Percentiles rank a stretch among this genome's conserved stretches.
These are phyloP conservation scores for Naematelia aurantialba DNA, from an alignment of 768 basidiomycete genomes.

Conservation along the genomic window DNA sequence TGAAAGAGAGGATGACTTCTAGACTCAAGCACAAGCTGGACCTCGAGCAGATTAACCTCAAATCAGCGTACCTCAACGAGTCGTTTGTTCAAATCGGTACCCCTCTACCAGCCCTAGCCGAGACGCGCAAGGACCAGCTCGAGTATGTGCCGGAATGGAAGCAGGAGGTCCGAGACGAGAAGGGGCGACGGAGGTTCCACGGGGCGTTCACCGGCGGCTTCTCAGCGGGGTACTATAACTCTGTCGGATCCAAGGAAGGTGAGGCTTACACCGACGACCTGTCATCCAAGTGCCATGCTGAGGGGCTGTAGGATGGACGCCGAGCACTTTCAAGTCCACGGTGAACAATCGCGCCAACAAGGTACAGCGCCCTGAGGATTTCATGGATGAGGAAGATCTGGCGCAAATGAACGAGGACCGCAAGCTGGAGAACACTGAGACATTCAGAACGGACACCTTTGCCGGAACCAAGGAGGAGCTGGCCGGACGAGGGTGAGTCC, in stretches of 20 bases:
- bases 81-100: constrained; percentile 93
- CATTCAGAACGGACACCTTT: constrained; percentile 62
- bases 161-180: constrained; percentile 92
- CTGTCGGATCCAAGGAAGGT: constrained; percentile 95
- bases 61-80: constrained; percentile 69
- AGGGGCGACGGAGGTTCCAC: constrained; percentile 86
- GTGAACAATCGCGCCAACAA: constrained; percentile 60
- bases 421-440: constrained; percentile 70
- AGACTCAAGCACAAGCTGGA: constrained; percentile 81
- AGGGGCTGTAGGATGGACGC: constrained; percentile 74
- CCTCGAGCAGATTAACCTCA: constrained; percentile 58
- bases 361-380: constrained; percentile 68
- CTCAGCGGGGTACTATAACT: constrained; percentile 95
- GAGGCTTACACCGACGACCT: constrained; percentile 10
- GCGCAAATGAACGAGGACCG: constrained; percentile 72
- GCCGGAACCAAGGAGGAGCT: constrained; percentile 55
- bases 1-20: constrained; percentile 44
- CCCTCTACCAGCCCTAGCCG: constrained; percentile 83
- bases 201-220: constrained; percentile 98
- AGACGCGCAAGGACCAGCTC: constrained; percentile 74
- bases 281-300: background rate
- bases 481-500: constrained; percentile 50
- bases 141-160: constrained; percentile 98
- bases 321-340: constrained; percentile 87
- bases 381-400: constrained; percentile 98